Conservation (phyloP, 2,329 filamentous ascomycete genomes). For the Phialocephala sp. region DNA sequence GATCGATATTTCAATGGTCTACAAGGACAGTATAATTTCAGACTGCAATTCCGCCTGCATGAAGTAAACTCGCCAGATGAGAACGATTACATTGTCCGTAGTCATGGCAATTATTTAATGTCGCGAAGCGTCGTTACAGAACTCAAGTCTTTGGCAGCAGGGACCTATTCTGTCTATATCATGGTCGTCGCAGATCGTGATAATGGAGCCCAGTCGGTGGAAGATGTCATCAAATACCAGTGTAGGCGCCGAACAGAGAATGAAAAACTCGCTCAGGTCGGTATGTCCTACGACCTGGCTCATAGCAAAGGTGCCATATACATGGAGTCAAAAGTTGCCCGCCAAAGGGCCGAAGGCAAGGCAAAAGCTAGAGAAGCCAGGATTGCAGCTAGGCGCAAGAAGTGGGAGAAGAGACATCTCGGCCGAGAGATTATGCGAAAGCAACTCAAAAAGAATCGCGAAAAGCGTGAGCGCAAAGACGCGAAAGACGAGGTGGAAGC, state of each 20-base stretch:
- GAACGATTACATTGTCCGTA: constrained; percentile 65
- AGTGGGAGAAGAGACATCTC: constrained; percentile 55
- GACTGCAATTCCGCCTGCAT: constrained; percentile 56
- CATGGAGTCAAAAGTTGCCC: constrained; percentile 55
- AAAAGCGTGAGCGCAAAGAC: constrained; percentile 46
- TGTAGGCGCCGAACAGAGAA: constrained; percentile 55
- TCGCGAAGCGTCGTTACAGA: constrained; percentile 63
- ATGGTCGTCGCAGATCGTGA: constrained; percentile 59
- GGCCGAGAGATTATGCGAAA: constrained; percentile 47
- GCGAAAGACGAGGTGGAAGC: constrained; percentile 49
- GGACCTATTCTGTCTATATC: constrained; percentile 62
- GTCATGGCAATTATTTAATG: constrained; percentile 64
- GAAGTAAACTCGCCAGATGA: constrained; percentile 54
- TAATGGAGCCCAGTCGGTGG: constrained; percentile 51
- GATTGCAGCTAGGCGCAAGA: constrained; percentile 52
- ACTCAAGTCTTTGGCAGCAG: constrained; percentile 59
- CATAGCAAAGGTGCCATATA: constrained; percentile 62
- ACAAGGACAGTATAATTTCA: constrained; percentile 60
- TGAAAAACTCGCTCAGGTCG: constrained; percentile 64
- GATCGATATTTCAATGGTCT: constrained; percentile 66
- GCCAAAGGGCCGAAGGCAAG: constrained; percentile 40
- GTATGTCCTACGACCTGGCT: constrained; percentile 63
- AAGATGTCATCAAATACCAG: constrained; percentile 61
- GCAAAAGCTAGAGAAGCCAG: constrained; percentile 46
- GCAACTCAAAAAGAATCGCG: constrained; percentile 48